Evolutionary conservation across 331 rosid genomes (phyloP), one percentile per base, ranked within the genome.

Genomic region (Malus hybrid): DNA sequence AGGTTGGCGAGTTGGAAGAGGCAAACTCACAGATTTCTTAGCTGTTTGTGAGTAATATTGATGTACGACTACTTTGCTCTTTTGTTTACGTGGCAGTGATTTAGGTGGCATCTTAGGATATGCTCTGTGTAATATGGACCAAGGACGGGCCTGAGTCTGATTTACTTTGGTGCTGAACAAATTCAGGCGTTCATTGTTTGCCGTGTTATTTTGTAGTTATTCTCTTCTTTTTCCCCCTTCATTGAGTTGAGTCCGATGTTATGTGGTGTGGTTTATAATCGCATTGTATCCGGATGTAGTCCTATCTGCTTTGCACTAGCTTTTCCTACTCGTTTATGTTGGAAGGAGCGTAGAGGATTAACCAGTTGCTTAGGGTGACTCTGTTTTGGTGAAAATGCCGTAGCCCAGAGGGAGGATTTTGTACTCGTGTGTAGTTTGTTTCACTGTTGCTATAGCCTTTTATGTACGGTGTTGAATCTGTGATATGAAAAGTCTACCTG

Each of bases 1-100:
- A 88, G 83, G 72, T 79, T 70, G 86, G 90, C 6, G 97, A 87
- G 42, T 80, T 78, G 36, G 97, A 93, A 3, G 96, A 83, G 65
- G 89, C 87, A 31, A 89, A 87, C 73, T 86, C 61, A 22, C 52
- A 39, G 73, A 4, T 70, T 22, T 62, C 6, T 54, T 55, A 6
- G 67, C 19, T 75, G 19, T 55, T 32, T 55, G 33, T 59, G 52
- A 33, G 27, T 60, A 22, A n/a, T 46, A 75, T 19, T 39, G 33
- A 29, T 64, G 16, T 56, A 79, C 77, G 70, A 67, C 42, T 59
- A 27, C 69, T 28, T 70, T 76, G 32, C 73, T 76, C 10, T 32
- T 70, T 24, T 39, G 24, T 74, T 68, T 61, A 34, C 19, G 55
- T 31, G 65, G 64, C 69, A 91, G 98, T 93, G 95, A 93, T 84